These are phyloP conservation scores for Posidonia oceanica DNA, from an alignment of 116 monocot genomes.

Conservation along the genomic window DNA sequence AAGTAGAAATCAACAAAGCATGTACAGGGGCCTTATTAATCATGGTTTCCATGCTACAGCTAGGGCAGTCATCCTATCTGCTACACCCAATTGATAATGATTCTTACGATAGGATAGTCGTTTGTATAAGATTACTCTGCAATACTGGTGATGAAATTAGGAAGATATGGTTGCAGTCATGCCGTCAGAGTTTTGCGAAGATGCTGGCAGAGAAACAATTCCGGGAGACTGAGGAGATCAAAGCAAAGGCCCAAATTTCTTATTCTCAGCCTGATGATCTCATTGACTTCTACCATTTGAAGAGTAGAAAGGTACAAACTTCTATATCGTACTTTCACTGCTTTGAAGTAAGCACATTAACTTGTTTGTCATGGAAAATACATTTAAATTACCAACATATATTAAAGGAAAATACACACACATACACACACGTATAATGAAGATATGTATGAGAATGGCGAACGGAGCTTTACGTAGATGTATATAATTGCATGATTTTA, in stretches of 20 bases:
- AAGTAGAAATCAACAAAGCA: constrained; percentile 43
- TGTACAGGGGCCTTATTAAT: constrained; percentile 33
- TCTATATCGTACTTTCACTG: not conserved
- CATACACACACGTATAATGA: too few species aligned
- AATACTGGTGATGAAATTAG: constrained; percentile 67
- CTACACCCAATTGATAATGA: constrained; percentile 69
- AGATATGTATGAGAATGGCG: too few species aligned
- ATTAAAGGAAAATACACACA: too few species aligned
- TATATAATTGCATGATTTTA: not conserved
- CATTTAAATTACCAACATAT: too few species aligned
- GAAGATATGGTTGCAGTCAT: constrained; percentile 73
- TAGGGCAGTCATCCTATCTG: constrained; percentile 62
- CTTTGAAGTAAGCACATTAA: not conserved
- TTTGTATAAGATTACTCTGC: constrained; percentile 71
- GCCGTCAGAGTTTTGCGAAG: constrained; percentile 71
- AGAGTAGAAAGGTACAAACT: constrained; percentile 56
- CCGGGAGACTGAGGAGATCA: constrained; percentile 56
- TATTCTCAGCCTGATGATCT: constrained; percentile 83
- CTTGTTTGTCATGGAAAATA: too few species aligned
- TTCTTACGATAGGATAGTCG: constrained; percentile 58
- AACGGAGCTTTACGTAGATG: too few species aligned
- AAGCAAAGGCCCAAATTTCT: constrained; percentile 55
- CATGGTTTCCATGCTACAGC: constrained; percentile 62
- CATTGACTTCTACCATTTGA: constrained; percentile 86
- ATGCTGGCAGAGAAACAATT: constrained; percentile 84